Conservation (phyloP, 2,329 filamentous ascomycete species). For the Aureobasidium pullulans region DNA sequence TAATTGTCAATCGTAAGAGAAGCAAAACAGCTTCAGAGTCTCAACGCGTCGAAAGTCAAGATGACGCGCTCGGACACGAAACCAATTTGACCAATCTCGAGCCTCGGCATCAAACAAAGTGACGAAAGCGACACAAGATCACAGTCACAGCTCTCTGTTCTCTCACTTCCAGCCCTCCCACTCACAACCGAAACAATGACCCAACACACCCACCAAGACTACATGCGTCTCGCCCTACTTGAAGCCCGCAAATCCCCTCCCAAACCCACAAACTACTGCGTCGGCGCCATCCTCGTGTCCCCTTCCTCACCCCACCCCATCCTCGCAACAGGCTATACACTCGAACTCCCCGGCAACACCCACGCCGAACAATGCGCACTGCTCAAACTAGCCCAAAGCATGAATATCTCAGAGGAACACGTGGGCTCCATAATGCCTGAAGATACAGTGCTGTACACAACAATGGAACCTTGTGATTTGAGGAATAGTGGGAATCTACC, state of each 20-base stretch:
- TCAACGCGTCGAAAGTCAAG: background rate
- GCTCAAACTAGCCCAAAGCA: slow-evolving; percentile 52
- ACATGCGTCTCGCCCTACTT: slow-evolving; percentile 66
- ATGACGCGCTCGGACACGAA: background rate
- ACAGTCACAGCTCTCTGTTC: slow-evolving; percentile 3
- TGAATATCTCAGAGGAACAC: slow-evolving; percentile 42
- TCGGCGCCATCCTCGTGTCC: slow-evolving; percentile 70
- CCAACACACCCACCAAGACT: slow-evolving; percentile 23
- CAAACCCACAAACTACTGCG: slow-evolving; percentile 84
- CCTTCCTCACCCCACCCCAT: slow-evolving; percentile 44
- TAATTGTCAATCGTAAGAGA: background rate
- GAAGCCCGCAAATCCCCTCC: slow-evolving; percentile 73
- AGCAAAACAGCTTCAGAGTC: background rate
- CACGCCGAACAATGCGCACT: slow-evolving; percentile 94
- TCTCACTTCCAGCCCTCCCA: slow-evolving; percentile 18
- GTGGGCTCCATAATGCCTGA: slow-evolving; percentile 47
- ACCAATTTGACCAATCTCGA: background rate
- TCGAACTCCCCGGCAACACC: slow-evolving; percentile 86
- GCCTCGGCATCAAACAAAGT: too few species aligned
- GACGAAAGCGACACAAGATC: too few species aligned
- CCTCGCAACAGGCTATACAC: slow-evolving; percentile 77
- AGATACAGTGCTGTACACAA: slow-evolving; percentile 70
- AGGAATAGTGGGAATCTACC: slow-evolving; percentile 66
- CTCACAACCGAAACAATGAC: background rate
- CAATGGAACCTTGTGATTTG: slow-evolving; percentile 77